These are phyloP conservation scores for Xylaria sp. DNA, from an alignment of 2,329 filamentous ascomycete species.

Conservation along the genomic window DNA sequence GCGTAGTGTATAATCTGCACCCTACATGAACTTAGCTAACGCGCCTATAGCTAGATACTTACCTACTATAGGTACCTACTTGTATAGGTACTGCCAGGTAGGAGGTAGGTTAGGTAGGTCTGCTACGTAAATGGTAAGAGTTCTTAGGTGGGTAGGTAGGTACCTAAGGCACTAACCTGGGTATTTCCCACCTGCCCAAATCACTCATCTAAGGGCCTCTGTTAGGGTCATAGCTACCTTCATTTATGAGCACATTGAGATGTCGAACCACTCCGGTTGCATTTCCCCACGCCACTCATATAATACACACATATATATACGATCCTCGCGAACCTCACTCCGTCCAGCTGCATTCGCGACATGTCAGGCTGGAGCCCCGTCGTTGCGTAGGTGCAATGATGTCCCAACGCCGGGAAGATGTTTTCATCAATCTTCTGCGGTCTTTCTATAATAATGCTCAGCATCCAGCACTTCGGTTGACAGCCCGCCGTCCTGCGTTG, in stretches of 20 bases:
- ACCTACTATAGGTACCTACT: too few relatives aligned
- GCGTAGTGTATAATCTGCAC: too few relatives aligned
- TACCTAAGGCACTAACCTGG: not conserved
- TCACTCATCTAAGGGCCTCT: not conserved
- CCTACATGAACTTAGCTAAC: too few relatives aligned
- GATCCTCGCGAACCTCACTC: not conserved
- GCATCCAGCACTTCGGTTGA: constrained; percentile 36
- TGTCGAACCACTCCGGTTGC: constrained; percentile 13
- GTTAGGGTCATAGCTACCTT: not conserved
- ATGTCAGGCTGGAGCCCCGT: constrained; percentile 37
- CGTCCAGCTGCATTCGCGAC: constrained; percentile 16
- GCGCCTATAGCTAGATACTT: too few relatives aligned
- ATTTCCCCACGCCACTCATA: constrained; percentile 27
- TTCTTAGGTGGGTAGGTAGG: not conserved
- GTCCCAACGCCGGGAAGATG: constrained; percentile 45
- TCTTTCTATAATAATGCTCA: constrained; percentile 43
- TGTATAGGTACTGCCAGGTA: too few relatives aligned
- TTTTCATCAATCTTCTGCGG: constrained; percentile 45
- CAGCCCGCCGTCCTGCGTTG: constrained; percentile 31
- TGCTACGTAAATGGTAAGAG: not conserved
- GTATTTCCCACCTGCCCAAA: not conserved
- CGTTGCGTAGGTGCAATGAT: constrained; percentile 44
- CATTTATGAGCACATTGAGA: not conserved
- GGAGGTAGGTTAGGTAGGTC: too few relatives aligned
- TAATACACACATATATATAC: constrained; percentile 12